Percentiles rank a stretch among this genome's conserved stretches.
Evolutionary conservation across 164 flowering plant species (phyloP).

Genomic region (Umbilicus rupestris): DNA sequence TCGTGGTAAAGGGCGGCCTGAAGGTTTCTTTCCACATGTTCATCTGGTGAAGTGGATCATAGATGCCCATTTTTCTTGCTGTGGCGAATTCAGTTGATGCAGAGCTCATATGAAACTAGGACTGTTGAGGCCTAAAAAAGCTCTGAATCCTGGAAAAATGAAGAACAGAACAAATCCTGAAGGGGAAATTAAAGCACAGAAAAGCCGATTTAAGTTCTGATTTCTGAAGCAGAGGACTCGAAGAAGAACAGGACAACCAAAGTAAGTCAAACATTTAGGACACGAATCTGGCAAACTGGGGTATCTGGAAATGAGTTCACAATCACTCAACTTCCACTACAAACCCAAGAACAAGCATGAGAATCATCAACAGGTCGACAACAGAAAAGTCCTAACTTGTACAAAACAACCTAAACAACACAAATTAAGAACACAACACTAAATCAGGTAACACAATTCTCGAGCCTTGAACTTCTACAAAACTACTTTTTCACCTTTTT

Average conservation of each 20-base stretch:
- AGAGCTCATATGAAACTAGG: slow-evolving; percentile 26
- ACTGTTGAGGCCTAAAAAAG: neutral
- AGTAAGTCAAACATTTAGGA: neutral
- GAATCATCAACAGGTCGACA: neutral
- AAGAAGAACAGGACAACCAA: no score
- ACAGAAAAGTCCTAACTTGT: neutral
- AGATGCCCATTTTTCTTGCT: slow-evolving; percentile 32
- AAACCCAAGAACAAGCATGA: neutral
- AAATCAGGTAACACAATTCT: no score
- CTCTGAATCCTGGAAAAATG: neutral
- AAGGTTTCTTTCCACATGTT: slow-evolving; percentile 32
- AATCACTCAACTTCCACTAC: neutral
- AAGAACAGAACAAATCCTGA: neutral
- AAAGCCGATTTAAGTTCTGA: neutral
- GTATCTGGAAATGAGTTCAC: neutral
- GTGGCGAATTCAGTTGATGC: slow-evolving; percentile 30
- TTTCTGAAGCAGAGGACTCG: neutral
- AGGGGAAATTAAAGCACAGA: no score
- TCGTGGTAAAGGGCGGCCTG: slow-evolving; percentile 19
- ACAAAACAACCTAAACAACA: no score
- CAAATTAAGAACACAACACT: no score
- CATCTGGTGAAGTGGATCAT: slow-evolving; percentile 39
- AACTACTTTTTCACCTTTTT: no score
- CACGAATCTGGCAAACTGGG: neutral
- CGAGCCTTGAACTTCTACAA: no score